Percentiles rank a stretch among this genome's conserved stretches.
phyloP scores from a whole-genome alignment of 2,329 filamentous ascomycete species.

The Pseudogymnoascus sp. region DNA sequence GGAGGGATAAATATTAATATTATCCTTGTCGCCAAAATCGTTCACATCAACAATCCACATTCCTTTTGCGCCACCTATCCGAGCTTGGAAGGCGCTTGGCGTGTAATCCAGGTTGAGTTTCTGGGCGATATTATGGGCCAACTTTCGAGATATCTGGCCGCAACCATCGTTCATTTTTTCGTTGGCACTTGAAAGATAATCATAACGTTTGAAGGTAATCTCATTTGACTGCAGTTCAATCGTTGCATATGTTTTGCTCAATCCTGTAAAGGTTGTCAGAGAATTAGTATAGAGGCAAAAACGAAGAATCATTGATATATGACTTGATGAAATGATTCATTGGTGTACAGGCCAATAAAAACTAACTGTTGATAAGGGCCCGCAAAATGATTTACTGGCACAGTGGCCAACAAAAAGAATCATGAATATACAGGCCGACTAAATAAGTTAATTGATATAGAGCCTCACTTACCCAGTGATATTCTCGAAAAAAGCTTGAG shows the following conservation, averaged over 20 bases:
- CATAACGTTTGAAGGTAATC: conserved; percentile 33
- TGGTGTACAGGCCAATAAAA: not conserved
- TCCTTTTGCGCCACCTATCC: conserved; percentile 67
- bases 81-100: conserved; percentile 59
- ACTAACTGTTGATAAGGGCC: not conserved
- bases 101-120: conserved; percentile 42
- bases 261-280: conserved; percentile 9
- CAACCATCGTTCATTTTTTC: conserved; percentile 61
- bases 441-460: not conserved
- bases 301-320: not conserved
- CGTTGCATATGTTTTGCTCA: conserved; percentile 37
- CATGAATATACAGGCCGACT: not conserved
- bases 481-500: conserved; percentile 53
- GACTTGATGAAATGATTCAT: not conserved
- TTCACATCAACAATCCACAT: conserved; percentile 58
- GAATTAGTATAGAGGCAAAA: not conserved
- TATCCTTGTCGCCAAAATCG: conserved; percentile 40
- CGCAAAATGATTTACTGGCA: not conserved
- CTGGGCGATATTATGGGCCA: conserved; percentile 45
- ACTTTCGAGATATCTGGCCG: conserved; percentile 51
- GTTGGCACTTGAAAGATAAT: conserved; percentile 33
- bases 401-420: not conserved
- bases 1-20: conserved; percentile 59
- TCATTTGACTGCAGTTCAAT: conserved; percentile 38
- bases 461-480: conserved; percentile 37